Conservation (phyloP, 176 grass and related monocot genomes). For the Ensete ventricosum region DNA sequence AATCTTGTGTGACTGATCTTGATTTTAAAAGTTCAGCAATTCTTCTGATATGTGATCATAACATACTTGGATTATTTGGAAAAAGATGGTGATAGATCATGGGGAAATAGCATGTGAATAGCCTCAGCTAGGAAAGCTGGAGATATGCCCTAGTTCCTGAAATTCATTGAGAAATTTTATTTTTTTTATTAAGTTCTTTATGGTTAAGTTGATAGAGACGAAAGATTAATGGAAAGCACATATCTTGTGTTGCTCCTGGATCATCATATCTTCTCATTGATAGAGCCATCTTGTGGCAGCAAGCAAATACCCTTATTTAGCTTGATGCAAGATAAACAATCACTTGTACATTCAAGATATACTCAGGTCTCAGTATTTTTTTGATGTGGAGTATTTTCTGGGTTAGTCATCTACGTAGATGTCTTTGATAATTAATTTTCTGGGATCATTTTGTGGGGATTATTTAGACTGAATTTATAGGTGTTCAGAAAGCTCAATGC, state of each 20-base stretch:
- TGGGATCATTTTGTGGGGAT: background rate
- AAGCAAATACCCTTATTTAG: background rate
- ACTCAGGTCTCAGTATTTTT: background rate
- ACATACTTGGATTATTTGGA: background rate
- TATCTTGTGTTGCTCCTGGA: background rate
- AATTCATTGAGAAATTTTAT: background rate
- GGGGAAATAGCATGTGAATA: background rate
- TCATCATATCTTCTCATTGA: background rate
- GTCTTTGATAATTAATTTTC: background rate
- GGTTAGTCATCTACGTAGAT: background rate
- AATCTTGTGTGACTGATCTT: background rate
- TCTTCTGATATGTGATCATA: background rate
- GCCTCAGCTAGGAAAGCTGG: background rate
- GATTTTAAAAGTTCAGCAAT: background rate
- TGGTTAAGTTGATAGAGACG: background rate
- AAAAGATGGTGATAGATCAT: background rate
- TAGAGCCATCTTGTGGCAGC: background rate
- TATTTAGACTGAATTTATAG: background rate
- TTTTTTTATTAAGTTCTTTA: background rate
- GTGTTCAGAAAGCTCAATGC: background rate
- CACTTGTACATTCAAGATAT: background rate
- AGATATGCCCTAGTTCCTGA: background rate
- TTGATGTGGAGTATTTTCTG: background rate
- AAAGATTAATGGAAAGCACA: background rate
- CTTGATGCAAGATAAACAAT: background rate